A percentile compares a stretch with the other conserved stretches of the same genome.
Conservation (phyloP, 805 yeast genomes). For the Saccharomycodes ludwigii region DNA sequence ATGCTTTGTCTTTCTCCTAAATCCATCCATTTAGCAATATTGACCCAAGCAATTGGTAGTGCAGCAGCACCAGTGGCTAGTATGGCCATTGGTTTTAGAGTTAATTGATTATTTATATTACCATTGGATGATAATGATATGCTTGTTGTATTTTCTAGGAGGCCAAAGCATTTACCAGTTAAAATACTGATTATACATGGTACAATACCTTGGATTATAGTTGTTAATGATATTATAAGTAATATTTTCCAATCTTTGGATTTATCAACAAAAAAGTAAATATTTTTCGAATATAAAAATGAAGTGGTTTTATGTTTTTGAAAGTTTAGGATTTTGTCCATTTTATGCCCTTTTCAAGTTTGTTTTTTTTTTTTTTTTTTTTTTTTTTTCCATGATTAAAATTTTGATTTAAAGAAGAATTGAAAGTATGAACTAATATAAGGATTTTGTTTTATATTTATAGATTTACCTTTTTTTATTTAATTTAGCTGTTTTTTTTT, state of each 20-base stretch:
- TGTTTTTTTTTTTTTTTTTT: not conserved
- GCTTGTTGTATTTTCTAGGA: constrained; percentile 23
- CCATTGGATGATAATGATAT: constrained; percentile 21
- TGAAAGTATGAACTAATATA: too few species aligned
- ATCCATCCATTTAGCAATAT: constrained; percentile 48
- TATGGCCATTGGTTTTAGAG: constrained; percentile 29
- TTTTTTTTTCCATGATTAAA: not conserved
- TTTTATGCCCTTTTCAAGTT: not conserved
- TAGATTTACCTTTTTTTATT: not conserved
- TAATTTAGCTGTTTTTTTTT: not conserved
- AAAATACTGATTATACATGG: constrained; percentile 53
- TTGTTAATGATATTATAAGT: constrained; percentile 23
- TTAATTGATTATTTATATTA: constrained; percentile 27
- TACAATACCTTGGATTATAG: constrained; percentile 39
- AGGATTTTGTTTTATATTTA: not conserved
- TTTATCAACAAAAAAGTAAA: constrained; percentile 14
- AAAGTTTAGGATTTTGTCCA: too few species aligned
- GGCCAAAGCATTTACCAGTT: constrained; percentile 50
- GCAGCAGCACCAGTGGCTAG: constrained; percentile 35
- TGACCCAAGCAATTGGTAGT: constrained; percentile 36
- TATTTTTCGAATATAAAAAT: constrained; percentile 7
- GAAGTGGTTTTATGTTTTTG: too few species aligned
- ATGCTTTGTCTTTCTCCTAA: constrained; percentile 62
- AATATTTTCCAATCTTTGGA: constrained; percentile 17
- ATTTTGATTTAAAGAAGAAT: not conserved